Percentiles rank a stretch among this genome's conserved stretches.
These are phyloP conservation scores for Dicorynia guianensis DNA, from an alignment of 306 rosid species.

Conservation along the genomic window DNA sequence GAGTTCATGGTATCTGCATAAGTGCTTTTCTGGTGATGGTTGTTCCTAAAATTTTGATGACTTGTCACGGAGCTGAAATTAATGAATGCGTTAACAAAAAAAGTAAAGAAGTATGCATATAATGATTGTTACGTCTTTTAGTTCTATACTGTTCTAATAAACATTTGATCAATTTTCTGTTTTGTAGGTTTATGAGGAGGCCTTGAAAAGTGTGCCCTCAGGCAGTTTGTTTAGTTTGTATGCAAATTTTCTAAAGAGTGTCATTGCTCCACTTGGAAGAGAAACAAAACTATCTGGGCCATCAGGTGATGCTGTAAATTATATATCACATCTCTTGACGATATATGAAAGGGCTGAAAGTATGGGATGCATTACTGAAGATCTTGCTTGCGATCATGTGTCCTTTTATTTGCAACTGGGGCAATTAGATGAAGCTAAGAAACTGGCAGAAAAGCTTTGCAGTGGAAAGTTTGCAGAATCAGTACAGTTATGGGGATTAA, in stretches of 20 bases:
- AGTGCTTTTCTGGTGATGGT: conserved; percentile 20
- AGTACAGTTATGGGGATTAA: conserved; percentile 59
- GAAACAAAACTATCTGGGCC: conserved; percentile 42
- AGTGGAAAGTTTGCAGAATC: conserved; percentile 63
- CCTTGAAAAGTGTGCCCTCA: conserved; percentile 64
- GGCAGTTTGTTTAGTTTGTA: conserved; percentile 60
- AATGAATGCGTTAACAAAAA: too few relatives aligned
- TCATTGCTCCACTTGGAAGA: conserved; percentile 52
- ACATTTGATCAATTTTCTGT: conserved; percentile 20
- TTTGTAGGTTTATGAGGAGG: conserved; percentile 86
- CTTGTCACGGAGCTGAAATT: too few relatives aligned
- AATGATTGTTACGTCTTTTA: neutral
- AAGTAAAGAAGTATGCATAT: conserved; percentile 13
- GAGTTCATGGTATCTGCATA: conserved; percentile 23
- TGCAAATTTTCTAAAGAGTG: conserved; percentile 60
- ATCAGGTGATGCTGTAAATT: conserved; percentile 41
- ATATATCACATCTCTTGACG: conserved; percentile 54
- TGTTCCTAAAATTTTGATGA: conserved; percentile 2
- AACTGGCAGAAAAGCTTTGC: conserved; percentile 71
- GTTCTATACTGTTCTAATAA: conserved; percentile 34
- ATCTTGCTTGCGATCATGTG: conserved; percentile 71
- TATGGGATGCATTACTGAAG: conserved; percentile 65
- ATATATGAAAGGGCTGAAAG: conserved; percentile 80
- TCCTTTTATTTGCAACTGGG: conserved; percentile 71
- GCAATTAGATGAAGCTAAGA: conserved; percentile 67